These are phyloP conservation scores for Leccinum angustisporum DNA, from an alignment of 1,284 basidiomycete genomes.

Conservation along the genomic window DNA sequence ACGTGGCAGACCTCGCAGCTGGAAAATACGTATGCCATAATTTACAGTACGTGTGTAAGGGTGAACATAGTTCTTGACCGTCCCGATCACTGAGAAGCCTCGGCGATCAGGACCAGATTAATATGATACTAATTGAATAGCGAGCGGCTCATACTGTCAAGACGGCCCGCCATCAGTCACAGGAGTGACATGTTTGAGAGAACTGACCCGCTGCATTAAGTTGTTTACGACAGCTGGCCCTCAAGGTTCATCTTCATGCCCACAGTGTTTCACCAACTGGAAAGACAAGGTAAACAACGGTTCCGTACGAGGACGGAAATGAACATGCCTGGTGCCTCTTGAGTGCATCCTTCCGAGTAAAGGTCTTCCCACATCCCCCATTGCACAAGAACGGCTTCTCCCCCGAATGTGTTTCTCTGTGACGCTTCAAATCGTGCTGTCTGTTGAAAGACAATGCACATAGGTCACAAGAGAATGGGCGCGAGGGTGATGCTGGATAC, in stretches of 20 bases:
- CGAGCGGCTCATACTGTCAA: slow-evolving; percentile 11
- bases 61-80: slow-evolving; percentile 18
- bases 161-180: slow-evolving; percentile 19
- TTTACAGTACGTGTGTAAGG: slow-evolving; percentile 31
- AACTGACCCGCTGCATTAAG: slow-evolving; percentile 17
- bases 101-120: slow-evolving; percentile 26
- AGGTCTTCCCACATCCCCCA: slow-evolving; percentile 79
- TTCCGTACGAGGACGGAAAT: slow-evolving; percentile 4
- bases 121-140: slow-evolving; percentile 26
- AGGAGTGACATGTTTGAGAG: slow-evolving; percentile 11
- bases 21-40: slow-evolving; percentile 30
- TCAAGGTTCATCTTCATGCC: slow-evolving; percentile 56
- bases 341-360: slow-evolving; percentile 78
- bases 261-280: slow-evolving; percentile 76
- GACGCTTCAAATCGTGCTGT: slow-evolving; percentile 78
- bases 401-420: slow-evolving; percentile 77
- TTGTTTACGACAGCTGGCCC: slow-evolving; percentile 24
- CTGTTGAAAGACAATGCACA: slow-evolving; percentile 81
- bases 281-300: slow-evolving; percentile 16
- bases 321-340: slow-evolving; percentile 73
- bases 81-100: slow-evolving; percentile 7
- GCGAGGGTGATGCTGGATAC: slow-evolving; percentile 64
- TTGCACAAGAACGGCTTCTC: slow-evolving; percentile 80
- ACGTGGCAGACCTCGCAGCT: slow-evolving; percentile 16
- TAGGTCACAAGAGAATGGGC: slow-evolving; percentile 73